Evolutionary conservation across 306 rosid genomes (phyloP), one percentile per base, ranked within the genome.

Genomic region (Prunus armeniaca): DNA sequence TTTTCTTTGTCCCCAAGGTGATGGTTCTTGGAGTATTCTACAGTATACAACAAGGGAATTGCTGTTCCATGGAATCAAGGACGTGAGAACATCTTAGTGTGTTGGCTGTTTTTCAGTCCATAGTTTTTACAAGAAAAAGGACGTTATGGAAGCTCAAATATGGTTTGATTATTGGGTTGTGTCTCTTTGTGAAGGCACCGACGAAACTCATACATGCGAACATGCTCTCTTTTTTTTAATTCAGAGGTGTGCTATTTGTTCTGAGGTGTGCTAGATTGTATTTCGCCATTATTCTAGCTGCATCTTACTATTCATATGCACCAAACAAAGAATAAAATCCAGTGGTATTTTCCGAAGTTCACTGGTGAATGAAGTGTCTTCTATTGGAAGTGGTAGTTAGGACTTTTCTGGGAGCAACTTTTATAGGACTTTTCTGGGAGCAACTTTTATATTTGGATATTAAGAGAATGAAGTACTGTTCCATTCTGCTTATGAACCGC

Each of bases 351-450:
- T 46, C 72, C 4, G 8, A 46, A 22, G 52, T 67, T 20, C 52
- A 67, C 28, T 8, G 56, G 72, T 67, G 56, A 67, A 46, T 67
- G 18, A 67, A 67, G 72, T 65, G 51, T n/a, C 50, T 38, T 65
- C 25, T 19, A 65, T 15, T 61, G 41, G 20, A 30, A 32, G 10
- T 56, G 62, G 47, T n/a, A 65, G 27, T 67, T 67, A 22, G 56
- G 51, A 46, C 72, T 45, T 67, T 46, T 4, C 56, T 22, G 13
- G 72, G 27, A 67, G 38, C 6, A 45, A 12, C 38, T 45, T 38
- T 20, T 1, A 24, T 47, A 67, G 56, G 51, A 46, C 72, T 45
- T 67, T 46, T 4, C 56, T 22, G 13, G 72, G 27, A 67, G 38
- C 6, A 45, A 12, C 38, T 45, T 38, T 20, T 1, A 24, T 47